Percentiles rank a stretch among this genome's conserved stretches.
These are phyloP conservation scores for Sporothrix dimorphospora DNA, from an alignment of 2,329 filamentous ascomycete genomes.

Conservation along the genomic window DNA sequence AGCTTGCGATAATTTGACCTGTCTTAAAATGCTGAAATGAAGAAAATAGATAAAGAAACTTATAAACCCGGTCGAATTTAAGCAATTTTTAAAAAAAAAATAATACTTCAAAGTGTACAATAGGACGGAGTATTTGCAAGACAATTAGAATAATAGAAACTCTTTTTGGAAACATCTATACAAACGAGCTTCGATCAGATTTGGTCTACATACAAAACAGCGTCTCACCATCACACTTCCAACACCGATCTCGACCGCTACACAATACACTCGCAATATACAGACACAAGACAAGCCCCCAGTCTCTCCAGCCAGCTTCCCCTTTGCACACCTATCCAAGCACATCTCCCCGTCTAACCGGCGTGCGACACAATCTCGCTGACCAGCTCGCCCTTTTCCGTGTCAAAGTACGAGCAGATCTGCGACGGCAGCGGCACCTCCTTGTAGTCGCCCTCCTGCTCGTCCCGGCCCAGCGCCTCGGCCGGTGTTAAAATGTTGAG, in stretches of 20 bases:
- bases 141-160: background rate
- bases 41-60: no score
- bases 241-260: background rate
- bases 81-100: no score
- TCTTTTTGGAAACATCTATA: background rate
- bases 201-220: background rate
- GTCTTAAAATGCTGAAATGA: no score
- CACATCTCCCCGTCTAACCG: conserved; percentile 56
- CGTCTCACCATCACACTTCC: background rate
- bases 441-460: conserved; percentile 76
- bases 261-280: conserved; percentile 4
- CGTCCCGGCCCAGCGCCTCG: conserved; percentile 81
- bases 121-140: no score
- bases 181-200: background rate
- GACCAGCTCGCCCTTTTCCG: conserved; percentile 72
- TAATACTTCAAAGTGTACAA: no score
- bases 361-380: conserved; percentile 96
- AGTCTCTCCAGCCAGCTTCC: background rate
- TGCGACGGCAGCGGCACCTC: conserved; percentile 89
- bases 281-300: background rate
- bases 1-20: no score
- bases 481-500: conserved; percentile 71
- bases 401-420: conserved; percentile 75
- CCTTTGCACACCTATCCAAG: background rate
- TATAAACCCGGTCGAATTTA: no score